A percentile compares a stretch with the other conserved stretches of the same genome.
phyloP scores from a whole-genome alignment of 495 filamentous ascomycete genomes.

The Tetracladium marchalianum region DNA sequence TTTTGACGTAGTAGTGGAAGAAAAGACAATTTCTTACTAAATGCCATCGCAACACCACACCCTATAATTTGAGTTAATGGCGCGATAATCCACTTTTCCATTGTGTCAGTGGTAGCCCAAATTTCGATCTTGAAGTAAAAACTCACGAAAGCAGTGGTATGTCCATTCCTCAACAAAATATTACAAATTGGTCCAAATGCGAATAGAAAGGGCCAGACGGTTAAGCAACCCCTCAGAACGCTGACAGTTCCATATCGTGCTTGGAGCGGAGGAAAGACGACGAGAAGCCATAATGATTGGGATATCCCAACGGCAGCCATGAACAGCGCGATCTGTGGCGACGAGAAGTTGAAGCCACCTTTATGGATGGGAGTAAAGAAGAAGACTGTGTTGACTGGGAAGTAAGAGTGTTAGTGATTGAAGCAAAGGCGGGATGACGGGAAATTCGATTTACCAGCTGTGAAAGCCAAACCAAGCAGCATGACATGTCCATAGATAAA shows the following conservation, averaged over 20 bases:
- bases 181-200: constrained; percentile 37
- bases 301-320: constrained; percentile 47
- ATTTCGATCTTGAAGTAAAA: no score
- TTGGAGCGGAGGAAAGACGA: constrained; percentile 53
- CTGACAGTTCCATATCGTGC: constrained; percentile 47
- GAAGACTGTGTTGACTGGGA: constrained; percentile 45
- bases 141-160: constrained; percentile 29
- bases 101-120: no score
- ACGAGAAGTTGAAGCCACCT: constrained; percentile 52
- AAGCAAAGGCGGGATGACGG: neutral
- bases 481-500: constrained; percentile 50
- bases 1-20: neutral
- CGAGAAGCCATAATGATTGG: constrained; percentile 55
- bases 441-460: constrained; percentile 28
- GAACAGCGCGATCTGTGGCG: constrained; percentile 47
- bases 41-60: constrained; percentile 56
- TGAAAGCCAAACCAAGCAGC: constrained; percentile 54
- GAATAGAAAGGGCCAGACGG: constrained; percentile 51
- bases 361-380: constrained; percentile 43
- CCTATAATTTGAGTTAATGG: constrained; percentile 33
- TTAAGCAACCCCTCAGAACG: constrained; percentile 42
- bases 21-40: constrained; percentile 30
- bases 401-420: neutral
- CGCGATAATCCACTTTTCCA: constrained; percentile 34
- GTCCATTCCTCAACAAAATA: constrained; percentile 34